These are phyloP conservation scores for Ammopiptanthus mongolicus DNA, from an alignment of 306 rosid species.

Conservation along the genomic window DNA sequence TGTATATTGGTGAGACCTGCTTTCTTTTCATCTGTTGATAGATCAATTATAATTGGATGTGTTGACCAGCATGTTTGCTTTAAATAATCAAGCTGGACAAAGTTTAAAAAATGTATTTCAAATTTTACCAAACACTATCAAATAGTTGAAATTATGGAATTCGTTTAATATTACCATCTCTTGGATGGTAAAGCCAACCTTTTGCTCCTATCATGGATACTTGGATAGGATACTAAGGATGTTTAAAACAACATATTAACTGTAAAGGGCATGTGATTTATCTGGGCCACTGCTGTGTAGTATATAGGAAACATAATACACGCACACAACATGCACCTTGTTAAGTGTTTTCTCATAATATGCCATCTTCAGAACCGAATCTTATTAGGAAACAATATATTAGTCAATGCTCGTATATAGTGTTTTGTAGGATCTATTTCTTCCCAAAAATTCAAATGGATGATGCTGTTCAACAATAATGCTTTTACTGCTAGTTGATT, in stretches of 20 bases:
- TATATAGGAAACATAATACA: not conserved
- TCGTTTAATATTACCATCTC: not conserved
- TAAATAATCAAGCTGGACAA: not conserved
- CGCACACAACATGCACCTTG: not conserved
- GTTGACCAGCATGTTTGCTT: not conserved
- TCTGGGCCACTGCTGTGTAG: not conserved
- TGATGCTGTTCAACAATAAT: not conserved
- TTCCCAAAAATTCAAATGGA: not conserved
- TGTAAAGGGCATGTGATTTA: too few relatives aligned
- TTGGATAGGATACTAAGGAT: not conserved
- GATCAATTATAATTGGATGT: not conserved
- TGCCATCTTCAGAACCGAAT: not conserved
- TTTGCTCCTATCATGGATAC: not conserved
- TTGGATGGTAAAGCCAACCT: not conserved
- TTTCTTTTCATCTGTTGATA: constrained; percentile 1
- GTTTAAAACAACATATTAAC: not conserved
- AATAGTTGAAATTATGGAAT: not conserved
- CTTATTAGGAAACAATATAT: not conserved
- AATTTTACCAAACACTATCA: not conserved
- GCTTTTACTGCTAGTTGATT: not conserved
- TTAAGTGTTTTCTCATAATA: not conserved
- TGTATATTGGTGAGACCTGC: constrained; percentile 57
- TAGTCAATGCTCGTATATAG: not conserved
- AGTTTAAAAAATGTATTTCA: not conserved
- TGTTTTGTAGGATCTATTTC: not conserved